Conservation (phyloP, 2,329 filamentous ascomycete species). For the Fusarium cyanostomum region DNA sequence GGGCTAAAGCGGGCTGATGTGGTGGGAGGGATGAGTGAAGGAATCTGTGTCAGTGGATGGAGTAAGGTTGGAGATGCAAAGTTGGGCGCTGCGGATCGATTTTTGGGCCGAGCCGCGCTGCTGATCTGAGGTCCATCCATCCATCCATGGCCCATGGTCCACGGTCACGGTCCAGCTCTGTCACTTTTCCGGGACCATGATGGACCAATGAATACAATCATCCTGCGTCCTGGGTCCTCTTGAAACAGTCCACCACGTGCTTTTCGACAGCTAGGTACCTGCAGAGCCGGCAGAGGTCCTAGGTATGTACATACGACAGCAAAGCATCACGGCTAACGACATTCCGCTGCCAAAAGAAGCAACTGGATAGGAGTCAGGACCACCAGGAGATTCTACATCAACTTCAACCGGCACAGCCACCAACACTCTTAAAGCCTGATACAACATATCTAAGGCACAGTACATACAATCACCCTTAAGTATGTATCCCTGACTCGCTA, state of each 20-base stretch:
- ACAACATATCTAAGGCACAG: background rate
- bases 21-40: constrained; percentile 17
- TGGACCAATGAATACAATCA: constrained; percentile 4
- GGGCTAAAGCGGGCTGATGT: constrained; percentile 8
- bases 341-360: constrained; percentile 15
- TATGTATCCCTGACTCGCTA: constrained; percentile 9
- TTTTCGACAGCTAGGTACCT: background rate
- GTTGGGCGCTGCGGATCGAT: constrained; percentile 38
- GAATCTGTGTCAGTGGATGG: constrained; percentile 33
- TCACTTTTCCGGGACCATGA: constrained; percentile 15
- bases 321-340: background rate
- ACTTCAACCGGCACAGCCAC: constrained; percentile 14
- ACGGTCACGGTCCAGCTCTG: constrained; percentile 22
- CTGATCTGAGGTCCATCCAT: constrained; percentile 22
- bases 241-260: constrained; percentile 37
- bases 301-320: constrained; percentile 6
- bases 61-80: constrained; percentile 36
- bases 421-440: constrained; percentile 8
- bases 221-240: constrained; percentile 8
- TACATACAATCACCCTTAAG: background rate
- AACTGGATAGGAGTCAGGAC: constrained; percentile 1
- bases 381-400: constrained; percentile 15
- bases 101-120: constrained; percentile 38
- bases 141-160: background rate
- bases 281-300: background rate